Base-by-base conservation (phyloP, 202 grass and related monocot genomes). In the Cymbopogon flexuosus region DNA sequence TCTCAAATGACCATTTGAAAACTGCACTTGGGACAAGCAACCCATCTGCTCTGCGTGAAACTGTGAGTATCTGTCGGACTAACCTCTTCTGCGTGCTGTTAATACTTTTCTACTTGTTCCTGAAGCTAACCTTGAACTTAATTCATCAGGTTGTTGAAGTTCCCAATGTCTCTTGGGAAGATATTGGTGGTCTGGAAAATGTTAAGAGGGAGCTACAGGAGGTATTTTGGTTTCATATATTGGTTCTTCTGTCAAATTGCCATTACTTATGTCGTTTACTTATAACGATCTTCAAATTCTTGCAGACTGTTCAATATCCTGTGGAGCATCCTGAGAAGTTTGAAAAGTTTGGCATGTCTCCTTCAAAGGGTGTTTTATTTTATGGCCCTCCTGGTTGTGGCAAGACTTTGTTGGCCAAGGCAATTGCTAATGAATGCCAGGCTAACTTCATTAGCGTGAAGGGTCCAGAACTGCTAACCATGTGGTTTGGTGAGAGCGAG, bases 371-470 rank as follows among this genome's bases (percentile, higher is more conserved):
- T 37, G 94, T 97, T 87, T 65, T 97, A 58, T 97, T 97, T 79
- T 97, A 97, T 67, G 94, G 94, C 2, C 94, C 94, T 82, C 94
- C 94, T 75, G 94, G 94, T 2, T 92, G 91, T 90, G 94, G 94
- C 23, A 97, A 97, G 74, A 97, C 94, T 30, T 46, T 97, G 76
- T 79, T 97, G 85, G 94, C 94, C 8, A 97, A 97, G 80, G 94
- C 94, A 3, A 97, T 97, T 84, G 94, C 94, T 12, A 97, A 97
- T 40, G 94, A 97, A 73, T 97, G 94, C 69, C 94, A 97, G 77
- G 94, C 94, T 78, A 97, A 97, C 83, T 90, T 90, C 65, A 88
- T 91, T 35, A 93, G 91, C 62, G 84, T 93, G 19, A 93, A 91
- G 79, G 91, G 85, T 65, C 91, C 91, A 42, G 91, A 93, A 71